phyloP scores from a whole-genome alignment of 1,284 basidiomycete genomes.

The Peniophora sp. region DNA sequence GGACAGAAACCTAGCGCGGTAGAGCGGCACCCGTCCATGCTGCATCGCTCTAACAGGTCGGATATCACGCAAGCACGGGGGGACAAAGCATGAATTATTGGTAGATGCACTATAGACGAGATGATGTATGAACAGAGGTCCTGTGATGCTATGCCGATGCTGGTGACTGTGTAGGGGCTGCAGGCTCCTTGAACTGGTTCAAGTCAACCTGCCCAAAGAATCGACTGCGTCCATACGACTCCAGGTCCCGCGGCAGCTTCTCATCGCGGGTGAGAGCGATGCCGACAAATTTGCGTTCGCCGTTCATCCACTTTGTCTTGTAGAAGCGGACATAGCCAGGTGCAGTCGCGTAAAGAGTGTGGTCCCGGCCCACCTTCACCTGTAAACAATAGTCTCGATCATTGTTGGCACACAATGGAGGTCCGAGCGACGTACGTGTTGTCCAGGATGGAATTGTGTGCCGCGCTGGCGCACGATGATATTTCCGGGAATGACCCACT shows the following conservation, averaged over 20 bases:
- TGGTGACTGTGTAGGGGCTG: too few relatives aligned
- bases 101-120: too few relatives aligned
- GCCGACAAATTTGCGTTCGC: constrained; percentile 75
- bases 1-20: too few relatives aligned
- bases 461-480: constrained; percentile 93
- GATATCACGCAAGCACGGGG: too few relatives aligned
- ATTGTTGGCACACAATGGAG: neutral
- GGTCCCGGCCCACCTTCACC: constrained; percentile 88
- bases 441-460: constrained; percentile 83
- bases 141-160: too few relatives aligned
- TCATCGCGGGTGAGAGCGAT: constrained; percentile 76
- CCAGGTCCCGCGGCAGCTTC: constrained; percentile 76
- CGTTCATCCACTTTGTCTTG: constrained; percentile 61
- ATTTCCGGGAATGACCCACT: constrained; percentile 86
- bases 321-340: constrained; percentile 93
- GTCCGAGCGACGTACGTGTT: constrained; percentile 54
- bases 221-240: constrained; percentile 63
- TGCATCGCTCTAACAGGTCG: too few relatives aligned
- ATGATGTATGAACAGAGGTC: too few relatives aligned
- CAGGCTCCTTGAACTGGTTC: constrained; percentile 10
- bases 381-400: constrained; percentile 23
- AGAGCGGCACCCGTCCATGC: too few relatives aligned
- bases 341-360: constrained; percentile 82
- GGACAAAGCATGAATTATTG: too few relatives aligned
- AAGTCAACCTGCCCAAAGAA: constrained; percentile 69